Percentiles rank a stretch among this genome's conserved stretches.
Evolutionary conservation across 75 land plant genomes (phyloP).

Genomic region (Larix kaempferi): DNA sequence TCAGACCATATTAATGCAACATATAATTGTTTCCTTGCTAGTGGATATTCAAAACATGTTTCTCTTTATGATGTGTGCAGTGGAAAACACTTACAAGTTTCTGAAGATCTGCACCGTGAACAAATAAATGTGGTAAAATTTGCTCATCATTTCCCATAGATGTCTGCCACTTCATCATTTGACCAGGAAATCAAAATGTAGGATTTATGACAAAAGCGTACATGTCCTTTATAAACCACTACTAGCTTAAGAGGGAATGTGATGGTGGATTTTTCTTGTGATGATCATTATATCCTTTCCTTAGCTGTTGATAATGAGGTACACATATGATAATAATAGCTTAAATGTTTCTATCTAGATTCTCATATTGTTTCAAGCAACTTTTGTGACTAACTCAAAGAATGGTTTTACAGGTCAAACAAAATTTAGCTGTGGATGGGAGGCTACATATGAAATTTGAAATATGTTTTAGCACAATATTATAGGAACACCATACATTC

Average conservation of each 20-base stretch:
- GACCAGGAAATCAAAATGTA: constrained; percentile 83
- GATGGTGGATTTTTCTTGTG: constrained; percentile 86
- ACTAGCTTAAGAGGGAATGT: constrained; percentile 75
- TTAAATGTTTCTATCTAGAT: neutral
- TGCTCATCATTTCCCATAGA: constrained; percentile 72
- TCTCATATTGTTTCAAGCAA: neutral
- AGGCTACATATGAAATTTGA: constrained; percentile 66
- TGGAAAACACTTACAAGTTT: constrained; percentile 66
- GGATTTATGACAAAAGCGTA: constrained; percentile 70
- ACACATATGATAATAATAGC: neutral
- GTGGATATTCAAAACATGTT: constrained; percentile 78
- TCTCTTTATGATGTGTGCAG: constrained; percentile 77
- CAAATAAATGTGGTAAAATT: constrained; percentile 92
- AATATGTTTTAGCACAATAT: too few species aligned
- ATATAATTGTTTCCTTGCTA: constrained; percentile 76
- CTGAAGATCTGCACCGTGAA: constrained; percentile 61
- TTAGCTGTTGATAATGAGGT: constrained; percentile 89
- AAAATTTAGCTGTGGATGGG: constrained; percentile 74
- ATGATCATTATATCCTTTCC: constrained; percentile 75
- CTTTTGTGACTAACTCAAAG: neutral
- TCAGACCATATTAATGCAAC: constrained; percentile 84
- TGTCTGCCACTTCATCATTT: constrained; percentile 83
- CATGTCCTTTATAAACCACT: constrained; percentile 60
- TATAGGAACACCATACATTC: too few species aligned
- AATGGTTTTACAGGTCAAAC: constrained; percentile 55